Percentiles rank a stretch among this genome's conserved stretches.
These are phyloP conservation scores for Diaporthe capsici DNA, from an alignment of 2,329 filamentous ascomycete species.

Conservation along the genomic window DNA sequence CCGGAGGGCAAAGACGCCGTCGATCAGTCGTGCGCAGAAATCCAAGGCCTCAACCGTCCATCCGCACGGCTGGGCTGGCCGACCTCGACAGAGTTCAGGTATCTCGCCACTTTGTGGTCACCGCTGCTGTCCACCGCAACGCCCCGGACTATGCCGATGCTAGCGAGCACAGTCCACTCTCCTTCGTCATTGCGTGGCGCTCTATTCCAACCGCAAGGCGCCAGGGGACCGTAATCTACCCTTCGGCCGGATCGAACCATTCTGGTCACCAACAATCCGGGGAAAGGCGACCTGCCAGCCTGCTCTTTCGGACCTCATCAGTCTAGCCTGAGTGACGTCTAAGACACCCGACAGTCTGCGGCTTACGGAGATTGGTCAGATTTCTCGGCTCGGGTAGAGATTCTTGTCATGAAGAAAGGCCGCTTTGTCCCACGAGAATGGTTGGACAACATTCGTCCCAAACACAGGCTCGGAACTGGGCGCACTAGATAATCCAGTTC, in stretches of 20 bases:
- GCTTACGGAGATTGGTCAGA: slow-evolving; percentile 30
- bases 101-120: slow-evolving; percentile 26
- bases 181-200: slow-evolving; percentile 25
- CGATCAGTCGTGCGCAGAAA: slow-evolving; percentile 30
- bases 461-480: slow-evolving; percentile 36
- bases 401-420: slow-evolving; percentile 30
- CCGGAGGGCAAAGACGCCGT: slow-evolving; percentile 9
- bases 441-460: slow-evolving; percentile 26
- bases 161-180: slow-evolving; percentile 21
- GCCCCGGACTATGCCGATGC: slow-evolving; percentile 20
- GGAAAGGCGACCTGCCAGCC: slow-evolving; percentile 5
- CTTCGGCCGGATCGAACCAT: slow-evolving; percentile 34
- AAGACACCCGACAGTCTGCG: slow-evolving; percentile 34
- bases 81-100: slow-evolving; percentile 22
- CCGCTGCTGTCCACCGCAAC: slow-evolving; percentile 7
- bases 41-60: background rate
- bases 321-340: slow-evolving; percentile 33
- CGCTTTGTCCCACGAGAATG: slow-evolving; percentile 30
- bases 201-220: slow-evolving; percentile 13
- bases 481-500: slow-evolving; percentile 34
- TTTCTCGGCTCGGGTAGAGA: slow-evolving; percentile 36
- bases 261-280: slow-evolving; percentile 21
- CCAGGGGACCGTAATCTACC: slow-evolving; percentile 19
- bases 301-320: slow-evolving; percentile 24
- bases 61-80: slow-evolving; percentile 26